Base-by-base conservation (phyloP, 2,329 filamentous ascomycete genomes). In the Fusarium tricinctum region DNA sequence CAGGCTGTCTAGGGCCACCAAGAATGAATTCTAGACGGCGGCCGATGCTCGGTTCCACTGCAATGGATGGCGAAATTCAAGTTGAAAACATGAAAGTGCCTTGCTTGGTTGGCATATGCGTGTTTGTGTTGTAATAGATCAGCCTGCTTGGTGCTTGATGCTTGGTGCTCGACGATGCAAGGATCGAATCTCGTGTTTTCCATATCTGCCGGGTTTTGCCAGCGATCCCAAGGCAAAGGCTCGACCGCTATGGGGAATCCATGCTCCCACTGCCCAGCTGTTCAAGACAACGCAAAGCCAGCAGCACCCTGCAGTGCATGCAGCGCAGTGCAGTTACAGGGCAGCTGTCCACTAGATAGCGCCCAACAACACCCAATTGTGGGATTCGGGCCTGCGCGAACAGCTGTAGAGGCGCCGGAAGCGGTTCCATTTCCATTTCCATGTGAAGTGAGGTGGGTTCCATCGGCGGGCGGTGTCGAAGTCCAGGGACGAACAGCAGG, bases 31-130 rank as follows among this genome's bases (percentile, higher is more conserved):
- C 63, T 71, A 63, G 66, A 66, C 48, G 66, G 70, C 66, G 70
- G 68, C 52, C 40, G 42, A 33, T 64, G 57, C 42, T 65, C 60
- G 72, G 72, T 68, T 73, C 72, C 72, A 74, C 72, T 59, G 55
- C 40, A 47, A 74, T 42, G 17, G 30, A 38, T 10, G 59, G 59
- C 61, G 33, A 60, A 56, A 46, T 53, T 53, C 44, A 58, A 63
- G 49, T 60, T 28, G 46, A 65, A 44, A 40, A 22, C 26, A 58
- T 40, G 65, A 57, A 58, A 39, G 56, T 33, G 57, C 57, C 63
- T 60, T 69, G 69, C 63, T 58, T 69, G 69, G 70, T 71, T 73
- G 69, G 71, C 47, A 60, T 70, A 38, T 65, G 55, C 44, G 30
- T 49, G 47, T 47, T 58, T 61, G 35, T 50, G 32, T 22, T 46